Evolutionary conservation across 495 filamentous ascomycete genomes (phyloP), one percentile per base, ranked within the genome.

Genomic region (Penicillium ochrochloron): DNA sequence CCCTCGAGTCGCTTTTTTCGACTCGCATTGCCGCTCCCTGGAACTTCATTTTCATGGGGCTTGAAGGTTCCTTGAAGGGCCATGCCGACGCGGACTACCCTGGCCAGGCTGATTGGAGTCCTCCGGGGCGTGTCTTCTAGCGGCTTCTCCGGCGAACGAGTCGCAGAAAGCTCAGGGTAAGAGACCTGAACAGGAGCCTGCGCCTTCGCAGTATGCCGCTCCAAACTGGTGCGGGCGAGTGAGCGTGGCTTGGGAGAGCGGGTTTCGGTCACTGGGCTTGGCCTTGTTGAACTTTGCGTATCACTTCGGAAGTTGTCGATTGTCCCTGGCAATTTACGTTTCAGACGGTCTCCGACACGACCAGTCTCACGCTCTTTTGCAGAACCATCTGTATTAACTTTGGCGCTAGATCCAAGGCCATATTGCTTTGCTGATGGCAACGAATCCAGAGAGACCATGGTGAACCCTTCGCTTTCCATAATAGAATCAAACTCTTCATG

Each of bases 391-490:
- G 62, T 57, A 35, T 57, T 57, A 2, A 67, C 50, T 42, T 73
- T 69, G 6, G 69, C 48, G 35, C 70, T 66, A 14, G 68, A 70
- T 6, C 64, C 73, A 11, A 82, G 46, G 0, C 71, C 75, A 60
- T 75, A 73, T 50, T 79, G 77, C 60, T 76, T 77, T 19, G 74
- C 76, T 6, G 82, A 85, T 31, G 81, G 77, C 37, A 86, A 70
- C 11, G 84, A 83, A 33, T 85, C 80, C 54, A 86, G 69, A 4
- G 83, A 85, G 4, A 87, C 79, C 84, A 87, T 87, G 37, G 81
- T 87, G 59, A 87, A 86, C 2, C 82, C 84, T 68, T 87, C 84
- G 57, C 84, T 85, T 65, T 87, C 84, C 66, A 87, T 81, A 37
- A 86, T 84, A 1, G 84, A 82, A 70, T 85, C 82, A 59, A 80